Base-by-base conservation (phyloP, 495 filamentous ascomycete genomes). In the Neurospora sublineolata region DNA sequence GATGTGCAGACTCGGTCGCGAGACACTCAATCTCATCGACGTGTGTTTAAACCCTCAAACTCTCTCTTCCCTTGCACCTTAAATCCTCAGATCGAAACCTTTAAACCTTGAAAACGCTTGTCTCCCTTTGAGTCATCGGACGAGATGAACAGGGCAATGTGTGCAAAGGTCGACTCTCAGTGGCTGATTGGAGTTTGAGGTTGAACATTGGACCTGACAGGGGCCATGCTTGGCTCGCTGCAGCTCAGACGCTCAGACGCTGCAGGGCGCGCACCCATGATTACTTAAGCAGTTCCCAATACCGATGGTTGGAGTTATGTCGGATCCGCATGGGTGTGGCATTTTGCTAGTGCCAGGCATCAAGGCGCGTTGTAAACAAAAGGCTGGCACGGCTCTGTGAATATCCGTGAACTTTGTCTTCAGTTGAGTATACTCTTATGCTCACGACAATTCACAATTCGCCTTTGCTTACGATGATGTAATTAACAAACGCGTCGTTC, bases 1-100 rank as follows among this genome's bases (percentile, higher is more conserved):
- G 33, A 69, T 60, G 8, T 72, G 73, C 38, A 70, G 11, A 68
- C 46, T 36, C 4, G 73, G 52, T 37, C 42, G 33, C 3, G 42
- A 69, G 33, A 41, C 39, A 20, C 44, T 69, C 37, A 74, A 33
- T 69, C 70, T 77, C 77, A 75, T 76, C 40, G 4, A 69, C 70
- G 11, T 33, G 14, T 33, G 11, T 42, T 37, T 39, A 69, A 37
- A 18, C 42, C 20, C 9, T 40, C 1, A 30, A 16, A 33, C 8
- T 68, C 70, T 69, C 68, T 40, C 68, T 37, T 30, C n/a, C 23
- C 6, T 39, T 39, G 27, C 12, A 60, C 52, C 27, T 60, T 33
- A 3, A 16, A 60, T 14, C 4, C 52, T 33, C 14, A 0, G 3
- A 60, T 7, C 6, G 4, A 8, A 30, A 33, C 12, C 1, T 60